phyloP scores from a whole-genome alignment of 345 rosid species.

The Garcia nutans region DNA sequence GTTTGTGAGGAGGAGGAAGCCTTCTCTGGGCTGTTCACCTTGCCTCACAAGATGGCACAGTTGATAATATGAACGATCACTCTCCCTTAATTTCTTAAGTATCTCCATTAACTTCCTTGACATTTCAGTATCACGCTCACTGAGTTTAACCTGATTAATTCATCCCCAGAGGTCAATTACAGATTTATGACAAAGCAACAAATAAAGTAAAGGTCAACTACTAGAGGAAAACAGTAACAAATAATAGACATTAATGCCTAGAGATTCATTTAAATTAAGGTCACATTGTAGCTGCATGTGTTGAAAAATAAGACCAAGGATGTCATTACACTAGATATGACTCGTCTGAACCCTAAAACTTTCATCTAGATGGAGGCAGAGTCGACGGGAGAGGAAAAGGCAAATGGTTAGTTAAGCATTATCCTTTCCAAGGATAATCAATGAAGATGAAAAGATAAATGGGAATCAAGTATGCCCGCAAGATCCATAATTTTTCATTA shows the following conservation, averaged over 20 bases:
- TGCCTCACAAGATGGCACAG: constrained; percentile 77
- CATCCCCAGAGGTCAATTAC: constrained; percentile 6
- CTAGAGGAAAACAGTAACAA: not conserved
- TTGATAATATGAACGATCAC: constrained; percentile 71
- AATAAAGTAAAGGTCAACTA: not conserved
- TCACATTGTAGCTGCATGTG: not conserved
- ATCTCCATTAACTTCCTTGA: constrained; percentile 70
- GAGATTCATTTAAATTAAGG: not conserved
- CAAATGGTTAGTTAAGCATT: not conserved
- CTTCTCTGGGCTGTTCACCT: constrained; percentile 99
- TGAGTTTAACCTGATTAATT: constrained; percentile 56
- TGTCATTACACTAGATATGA: not conserved
- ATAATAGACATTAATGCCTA: not conserved
- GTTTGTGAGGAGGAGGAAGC: constrained; percentile 68
- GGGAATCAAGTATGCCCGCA: not conserved
- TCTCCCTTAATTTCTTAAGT: constrained; percentile 66
- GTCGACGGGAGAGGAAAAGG: not conserved
- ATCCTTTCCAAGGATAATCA: not conserved
- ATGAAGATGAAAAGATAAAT: not conserved
- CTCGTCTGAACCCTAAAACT: not conserved
- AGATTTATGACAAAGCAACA: not conserved
- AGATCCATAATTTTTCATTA: not conserved
- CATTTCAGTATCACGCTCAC: constrained; percentile 69
- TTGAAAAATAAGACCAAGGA: not conserved
- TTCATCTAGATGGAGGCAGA: not conserved